These are phyloP conservation scores for Nicotiana obtusifolia DNA, from an alignment of 257 asterid genomes.

Conservation along the genomic window DNA sequence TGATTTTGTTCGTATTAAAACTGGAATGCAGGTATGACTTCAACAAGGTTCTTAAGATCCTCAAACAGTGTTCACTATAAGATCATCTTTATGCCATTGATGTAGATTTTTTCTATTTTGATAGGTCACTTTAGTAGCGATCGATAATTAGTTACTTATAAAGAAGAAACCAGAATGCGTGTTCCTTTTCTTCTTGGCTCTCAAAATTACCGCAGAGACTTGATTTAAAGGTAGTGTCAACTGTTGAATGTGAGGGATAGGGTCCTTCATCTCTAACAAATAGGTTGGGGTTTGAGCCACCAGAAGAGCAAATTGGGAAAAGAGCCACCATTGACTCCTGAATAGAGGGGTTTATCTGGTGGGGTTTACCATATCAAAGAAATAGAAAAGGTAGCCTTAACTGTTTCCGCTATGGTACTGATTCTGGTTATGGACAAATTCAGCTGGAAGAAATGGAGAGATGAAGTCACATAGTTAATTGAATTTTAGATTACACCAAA, in stretches of 20 bases:
- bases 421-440: not conserved
- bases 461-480: too few relatives aligned
- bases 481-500: slow-evolving; percentile 1
- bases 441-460: not conserved
- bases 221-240: not conserved
- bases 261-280: not conserved
- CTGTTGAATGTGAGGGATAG: not conserved
- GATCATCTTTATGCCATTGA: not conserved
- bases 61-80: not conserved
- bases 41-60: not conserved
- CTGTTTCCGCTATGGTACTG: not conserved
- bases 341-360: not conserved
- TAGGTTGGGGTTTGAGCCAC: not conserved
- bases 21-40: slow-evolving; percentile 79
- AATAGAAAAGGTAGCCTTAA: not conserved
- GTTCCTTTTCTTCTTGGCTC: not conserved
- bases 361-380: slow-evolving; percentile 4
- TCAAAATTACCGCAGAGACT: not conserved
- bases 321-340: not conserved
- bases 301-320: not conserved
- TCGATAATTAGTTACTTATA: not conserved
- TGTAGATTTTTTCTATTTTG: not conserved
- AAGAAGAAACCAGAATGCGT: not conserved
- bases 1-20: slow-evolving; percentile 67
- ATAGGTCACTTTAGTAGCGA: not conserved